Evolutionary conservation across 495 filamentous ascomycete species (phyloP), one percentile per base, ranked within the genome.

Genomic region (Aspergillus mulundensis): DNA sequence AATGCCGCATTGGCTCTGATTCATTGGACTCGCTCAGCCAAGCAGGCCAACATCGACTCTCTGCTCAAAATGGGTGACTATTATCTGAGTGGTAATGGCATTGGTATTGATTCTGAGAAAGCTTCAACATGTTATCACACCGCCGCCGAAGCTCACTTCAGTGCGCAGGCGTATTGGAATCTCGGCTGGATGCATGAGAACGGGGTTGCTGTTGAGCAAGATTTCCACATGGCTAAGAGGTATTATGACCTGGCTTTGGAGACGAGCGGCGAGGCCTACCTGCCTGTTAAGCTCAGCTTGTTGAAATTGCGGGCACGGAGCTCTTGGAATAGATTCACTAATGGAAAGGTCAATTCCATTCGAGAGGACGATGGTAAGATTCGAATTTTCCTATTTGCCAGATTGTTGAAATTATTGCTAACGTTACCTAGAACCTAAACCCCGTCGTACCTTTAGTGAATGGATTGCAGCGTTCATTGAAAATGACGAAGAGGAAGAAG

Each of bases 101-200:
- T 88, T 2, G 32, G 55, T 7, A 53, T 74, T 2, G 90, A 95
- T 62, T 73, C 83, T 7, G 90, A 96, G 57, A 97, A 96, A 69
- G 94, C 94, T 1, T 92, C 91, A 0, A 83, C 87, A 19, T 97
- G 95, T 72, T 99, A 97, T 60, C 86, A 88, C 50, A 88, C 87
- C 8, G 94, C 94, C 5, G 91, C 92, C 1, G 94, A 98, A 63
- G 89, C 84, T 47, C 83, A 90, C 62, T 89, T 90, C 63, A 94
- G 89, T 65, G 92, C 93, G 23, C 94, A 97, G 73, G 95, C 95
- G 12, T 85, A 96, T 53, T 99, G 90, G 83, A 97, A 99, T 61
- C 77, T 99, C 12, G 94, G 94, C 14, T 99, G 94, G 94, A 97
- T 99, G 90, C 91, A 99, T 70, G 94, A 99, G 71, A 97, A 97